Percentiles rank a stretch among this genome's conserved stretches.
phyloP scores from a whole-genome alignment of 2,329 filamentous ascomycete species.

The Akanthomyces muscarius region DNA sequence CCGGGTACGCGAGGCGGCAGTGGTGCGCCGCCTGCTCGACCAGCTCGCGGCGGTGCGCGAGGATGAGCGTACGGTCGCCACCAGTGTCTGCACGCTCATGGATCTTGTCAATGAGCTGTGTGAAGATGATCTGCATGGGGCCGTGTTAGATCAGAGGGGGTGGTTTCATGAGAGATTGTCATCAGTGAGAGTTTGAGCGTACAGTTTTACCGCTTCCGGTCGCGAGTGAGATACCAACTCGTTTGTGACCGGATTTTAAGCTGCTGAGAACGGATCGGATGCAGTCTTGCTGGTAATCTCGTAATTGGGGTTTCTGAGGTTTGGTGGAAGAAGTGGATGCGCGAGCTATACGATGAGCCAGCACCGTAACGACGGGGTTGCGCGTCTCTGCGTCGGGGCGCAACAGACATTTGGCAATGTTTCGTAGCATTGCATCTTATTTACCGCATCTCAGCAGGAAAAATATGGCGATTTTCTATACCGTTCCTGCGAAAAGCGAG shows the following conservation, averaged over 20 bases:
- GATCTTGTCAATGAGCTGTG: constrained; percentile 82
- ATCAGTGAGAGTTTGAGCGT: constrained; percentile 25
- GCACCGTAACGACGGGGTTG: constrained; percentile 11
- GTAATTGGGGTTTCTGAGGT: constrained; percentile 50
- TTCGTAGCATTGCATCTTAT: constrained; percentile 37
- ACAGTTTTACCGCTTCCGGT: constrained; percentile 89
- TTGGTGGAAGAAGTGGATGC: constrained; percentile 10
- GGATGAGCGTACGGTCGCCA: constrained; percentile 77
- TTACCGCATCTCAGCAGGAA: background rate
- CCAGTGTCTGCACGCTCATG: constrained; percentile 44
- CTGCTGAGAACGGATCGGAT: constrained; percentile 75
- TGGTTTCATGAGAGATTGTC: constrained; percentile 16
- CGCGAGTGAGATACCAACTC: constrained; percentile 79
- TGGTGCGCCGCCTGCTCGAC: constrained; percentile 91
- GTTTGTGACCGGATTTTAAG: constrained; percentile 66
- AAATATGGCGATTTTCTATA: background rate
- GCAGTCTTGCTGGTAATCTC: constrained; percentile 87
- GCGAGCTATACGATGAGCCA: constrained; percentile 12
- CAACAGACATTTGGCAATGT: constrained; percentile 27
- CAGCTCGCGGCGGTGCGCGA: constrained; percentile 88
- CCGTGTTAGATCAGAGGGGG: constrained; percentile 1
- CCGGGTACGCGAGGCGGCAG: constrained; percentile 74
- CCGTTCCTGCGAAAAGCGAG: background rate
- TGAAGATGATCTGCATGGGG: constrained; percentile 75
- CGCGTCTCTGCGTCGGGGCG: constrained; percentile 20